Conservation (phyloP, 2,329 filamentous ascomycete genomes). For the Blastomyces gilchristii region DNA sequence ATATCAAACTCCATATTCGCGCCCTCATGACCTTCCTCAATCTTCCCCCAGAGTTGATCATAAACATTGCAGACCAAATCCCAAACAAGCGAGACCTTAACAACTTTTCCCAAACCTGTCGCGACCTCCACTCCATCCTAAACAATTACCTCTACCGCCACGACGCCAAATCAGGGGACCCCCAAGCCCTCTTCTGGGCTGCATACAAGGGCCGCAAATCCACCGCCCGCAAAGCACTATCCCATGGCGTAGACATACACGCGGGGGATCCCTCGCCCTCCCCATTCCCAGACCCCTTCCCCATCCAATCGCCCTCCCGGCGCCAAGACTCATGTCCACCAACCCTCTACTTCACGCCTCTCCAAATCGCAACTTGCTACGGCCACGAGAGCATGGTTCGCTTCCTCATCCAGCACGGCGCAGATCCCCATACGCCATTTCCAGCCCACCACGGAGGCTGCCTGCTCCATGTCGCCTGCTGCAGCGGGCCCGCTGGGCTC, state of each 20-base stretch:
- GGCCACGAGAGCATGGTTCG: constrained; percentile 19
- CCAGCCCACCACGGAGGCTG: background rate
- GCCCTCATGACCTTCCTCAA: background rate
- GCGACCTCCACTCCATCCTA: background rate
- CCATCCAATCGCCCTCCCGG: background rate
- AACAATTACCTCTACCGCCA: constrained; percentile 4
- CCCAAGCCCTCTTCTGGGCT: constrained; percentile 5
- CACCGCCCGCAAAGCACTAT: background rate
- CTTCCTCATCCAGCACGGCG: constrained; percentile 21
- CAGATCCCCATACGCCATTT: constrained; percentile 6
- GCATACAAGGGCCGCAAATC: background rate
- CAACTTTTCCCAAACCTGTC: constrained; percentile 8
- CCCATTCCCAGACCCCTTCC: background rate
- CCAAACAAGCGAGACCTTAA: constrained; percentile 3
- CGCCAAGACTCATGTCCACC: background rate
- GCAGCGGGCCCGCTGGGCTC: background rate
- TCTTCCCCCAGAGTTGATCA: constrained; percentile 6
- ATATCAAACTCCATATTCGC: background rate
- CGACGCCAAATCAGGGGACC: background rate
- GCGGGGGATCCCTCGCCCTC: background rate
- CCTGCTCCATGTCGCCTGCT: background rate
- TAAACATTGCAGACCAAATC: constrained; percentile 3
- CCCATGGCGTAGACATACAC: constrained; percentile 6
- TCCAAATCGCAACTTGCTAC: constrained; percentile 20
- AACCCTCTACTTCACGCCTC: constrained; percentile 12